phyloP scores from a whole-genome alignment of 306 rosid genomes.

The Vicia sativa region DNA sequence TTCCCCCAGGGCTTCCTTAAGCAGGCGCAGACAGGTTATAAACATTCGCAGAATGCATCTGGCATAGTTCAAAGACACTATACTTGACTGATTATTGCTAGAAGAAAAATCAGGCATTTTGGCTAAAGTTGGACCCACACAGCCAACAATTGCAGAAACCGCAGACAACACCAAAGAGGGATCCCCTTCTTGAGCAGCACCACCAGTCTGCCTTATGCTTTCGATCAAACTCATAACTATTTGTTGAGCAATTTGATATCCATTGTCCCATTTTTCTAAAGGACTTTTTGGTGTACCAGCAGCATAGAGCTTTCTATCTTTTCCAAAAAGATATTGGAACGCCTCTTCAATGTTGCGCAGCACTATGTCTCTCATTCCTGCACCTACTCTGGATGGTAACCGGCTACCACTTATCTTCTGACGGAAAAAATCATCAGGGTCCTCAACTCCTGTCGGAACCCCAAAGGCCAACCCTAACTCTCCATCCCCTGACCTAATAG shows the following conservation, averaged over 20 bases:
- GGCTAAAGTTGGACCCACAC: constrained; percentile 65
- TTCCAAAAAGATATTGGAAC: constrained; percentile 58
- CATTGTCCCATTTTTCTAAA: constrained; percentile 85
- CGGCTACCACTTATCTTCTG: constrained; percentile 86
- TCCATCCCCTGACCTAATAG: constrained; percentile 72
- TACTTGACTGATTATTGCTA: constrained; percentile 54
- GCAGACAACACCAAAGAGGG: constrained; percentile 94
- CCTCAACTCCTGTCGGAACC: constrained; percentile 89
- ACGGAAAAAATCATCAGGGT: constrained; percentile 90
- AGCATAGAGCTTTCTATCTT: constrained; percentile 72
- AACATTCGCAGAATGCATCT: constrained; percentile 74
- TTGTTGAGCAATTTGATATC: constrained; percentile 77
- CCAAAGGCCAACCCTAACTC: constrained; percentile 82
- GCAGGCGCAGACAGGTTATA: constrained; percentile 78
- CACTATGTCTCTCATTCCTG: constrained; percentile 83
- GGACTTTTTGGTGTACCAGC: constrained; percentile 63
- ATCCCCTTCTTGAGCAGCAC: constrained; percentile 99
- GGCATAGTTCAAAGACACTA: constrained; percentile 57
- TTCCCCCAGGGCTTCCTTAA: constrained; percentile 97
- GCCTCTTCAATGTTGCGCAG: constrained; percentile 77
- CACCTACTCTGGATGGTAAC: constrained; percentile 69
- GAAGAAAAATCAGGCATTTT: constrained; percentile 66
- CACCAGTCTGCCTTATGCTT: constrained; percentile 92
- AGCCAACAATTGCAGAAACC: constrained; percentile 81
- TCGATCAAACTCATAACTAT: constrained; percentile 75